Percentiles rank a stretch among this genome's conserved stretches.
phyloP scores from a whole-genome alignment of 768 basidiomycete species.

The Panus rudis region DNA sequence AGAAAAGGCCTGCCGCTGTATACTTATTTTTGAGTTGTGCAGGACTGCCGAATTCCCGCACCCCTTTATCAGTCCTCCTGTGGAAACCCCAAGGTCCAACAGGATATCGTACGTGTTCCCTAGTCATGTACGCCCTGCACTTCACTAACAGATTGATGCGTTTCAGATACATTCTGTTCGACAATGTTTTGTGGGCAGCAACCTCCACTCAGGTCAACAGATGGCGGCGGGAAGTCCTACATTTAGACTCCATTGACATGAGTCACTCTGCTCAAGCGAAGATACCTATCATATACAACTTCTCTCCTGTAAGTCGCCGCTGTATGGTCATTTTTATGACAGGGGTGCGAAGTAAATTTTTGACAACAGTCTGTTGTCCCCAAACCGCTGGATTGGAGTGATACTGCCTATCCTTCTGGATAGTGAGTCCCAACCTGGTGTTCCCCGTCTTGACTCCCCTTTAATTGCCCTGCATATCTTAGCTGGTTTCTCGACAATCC shows the following conservation, averaged over 20 bases:
- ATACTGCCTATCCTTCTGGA: conserved; percentile 48
- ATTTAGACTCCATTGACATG: conserved; percentile 50
- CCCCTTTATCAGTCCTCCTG: conserved; percentile 55
- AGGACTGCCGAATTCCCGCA: conserved; percentile 59
- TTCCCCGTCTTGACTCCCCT: not conserved
- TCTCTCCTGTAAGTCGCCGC: conserved; percentile 38
- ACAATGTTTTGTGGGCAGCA: conserved; percentile 63
- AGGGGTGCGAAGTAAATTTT: conserved; percentile 2
- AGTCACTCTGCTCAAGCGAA: conserved; percentile 52
- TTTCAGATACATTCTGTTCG: conserved; percentile 51
- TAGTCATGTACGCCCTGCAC: not conserved
- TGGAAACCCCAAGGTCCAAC: conserved; percentile 58
- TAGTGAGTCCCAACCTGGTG: conserved; percentile 32
- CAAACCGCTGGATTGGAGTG: conserved; percentile 66
- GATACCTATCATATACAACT: conserved; percentile 60
- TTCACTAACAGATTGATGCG: not conserved
- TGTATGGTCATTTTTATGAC: not conserved
- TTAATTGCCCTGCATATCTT: conserved; percentile 2
- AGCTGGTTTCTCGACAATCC: conserved; percentile 66
- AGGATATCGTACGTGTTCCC: conserved; percentile 38
- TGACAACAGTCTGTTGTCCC: conserved; percentile 43
- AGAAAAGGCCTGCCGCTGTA: not conserved
- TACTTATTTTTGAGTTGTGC: not conserved
- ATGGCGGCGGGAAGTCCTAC: conserved; percentile 50
- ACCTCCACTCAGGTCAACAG: conserved; percentile 59